phyloP scores from a whole-genome alignment of 345 rosid genomes.

The Clausena lansium region DNA sequence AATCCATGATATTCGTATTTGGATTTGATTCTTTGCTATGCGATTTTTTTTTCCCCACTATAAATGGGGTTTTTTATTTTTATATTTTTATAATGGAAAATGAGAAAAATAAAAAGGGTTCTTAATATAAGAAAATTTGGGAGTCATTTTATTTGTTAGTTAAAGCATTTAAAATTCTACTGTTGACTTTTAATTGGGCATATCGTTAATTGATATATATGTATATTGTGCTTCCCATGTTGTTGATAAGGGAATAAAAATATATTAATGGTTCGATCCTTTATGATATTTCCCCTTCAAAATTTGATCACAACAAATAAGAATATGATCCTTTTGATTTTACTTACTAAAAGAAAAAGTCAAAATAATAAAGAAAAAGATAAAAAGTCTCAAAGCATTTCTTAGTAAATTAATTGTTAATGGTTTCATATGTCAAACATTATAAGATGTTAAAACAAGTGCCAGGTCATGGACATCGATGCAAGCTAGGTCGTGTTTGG shows the following conservation, averaged over 20 bases:
- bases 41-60: too few species aligned
- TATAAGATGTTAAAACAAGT: background rate
- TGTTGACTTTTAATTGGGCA: background rate
- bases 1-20: background rate
- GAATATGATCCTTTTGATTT: background rate
- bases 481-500: background rate
- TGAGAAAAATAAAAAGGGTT: background rate
- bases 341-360: background rate
- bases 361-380: background rate
- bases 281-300: background rate
- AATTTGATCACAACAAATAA: background rate
- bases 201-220: background rate
- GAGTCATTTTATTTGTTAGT: background rate
- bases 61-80: too few species aligned
- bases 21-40: slow-evolving; percentile 5
- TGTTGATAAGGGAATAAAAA: background rate
- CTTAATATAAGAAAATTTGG: background rate
- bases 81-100: background rate
- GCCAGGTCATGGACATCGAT: background rate
- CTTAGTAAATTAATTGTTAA: too few species aligned
- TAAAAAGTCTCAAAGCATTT: background rate
- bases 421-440: background rate
- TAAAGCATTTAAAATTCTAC: background rate
- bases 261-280: background rate
- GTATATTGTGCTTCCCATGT: background rate